A percentile compares a stretch with the other conserved stretches of the same genome.
phyloP scores from a whole-genome alignment of 768 basidiomycete species.

The Antrodiella citrinella region DNA sequence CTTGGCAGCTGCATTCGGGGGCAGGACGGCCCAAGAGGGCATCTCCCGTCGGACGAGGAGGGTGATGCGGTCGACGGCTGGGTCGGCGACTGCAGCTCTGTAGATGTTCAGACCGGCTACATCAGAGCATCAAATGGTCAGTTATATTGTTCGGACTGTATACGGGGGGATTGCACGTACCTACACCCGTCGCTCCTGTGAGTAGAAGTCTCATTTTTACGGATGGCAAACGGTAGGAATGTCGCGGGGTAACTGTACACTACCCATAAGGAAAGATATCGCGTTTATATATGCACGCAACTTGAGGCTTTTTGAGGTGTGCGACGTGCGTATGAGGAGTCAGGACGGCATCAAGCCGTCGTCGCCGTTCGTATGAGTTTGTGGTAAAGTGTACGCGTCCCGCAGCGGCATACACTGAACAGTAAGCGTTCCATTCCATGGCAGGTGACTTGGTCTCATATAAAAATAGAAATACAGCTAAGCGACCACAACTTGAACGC shows the following conservation, averaged over 20 bases:
- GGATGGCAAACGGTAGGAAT: not conserved
- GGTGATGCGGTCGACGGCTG: conserved; percentile 23
- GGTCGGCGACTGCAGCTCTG: conserved; percentile 24
- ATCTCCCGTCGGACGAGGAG: conserved; percentile 27
- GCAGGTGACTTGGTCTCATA: too few species aligned
- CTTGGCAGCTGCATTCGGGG: conserved; percentile 20
- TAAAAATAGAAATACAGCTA: too few species aligned
- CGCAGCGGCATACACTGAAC: not conserved
- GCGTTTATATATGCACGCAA: not conserved
- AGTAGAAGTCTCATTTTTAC: conserved; percentile 21
- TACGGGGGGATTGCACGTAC: too few species aligned
- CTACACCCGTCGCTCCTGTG: conserved; percentile 29
- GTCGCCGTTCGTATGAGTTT: not conserved
- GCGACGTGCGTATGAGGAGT: not conserved
- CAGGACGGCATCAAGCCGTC: not conserved
- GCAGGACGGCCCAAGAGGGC: conserved; percentile 24
- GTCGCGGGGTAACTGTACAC: not conserved
- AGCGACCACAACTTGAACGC: not conserved
- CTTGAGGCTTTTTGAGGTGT: too few species aligned
- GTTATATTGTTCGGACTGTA: not conserved
- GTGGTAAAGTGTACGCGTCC: not conserved
- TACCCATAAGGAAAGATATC: not conserved
- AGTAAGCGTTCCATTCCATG: too few species aligned
- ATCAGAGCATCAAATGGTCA: not conserved
- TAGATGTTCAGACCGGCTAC: conserved; percentile 28